These are phyloP conservation scores for Podaxis pistillaris DNA, from an alignment of 768 basidiomycete species.

Conservation along the genomic window DNA sequence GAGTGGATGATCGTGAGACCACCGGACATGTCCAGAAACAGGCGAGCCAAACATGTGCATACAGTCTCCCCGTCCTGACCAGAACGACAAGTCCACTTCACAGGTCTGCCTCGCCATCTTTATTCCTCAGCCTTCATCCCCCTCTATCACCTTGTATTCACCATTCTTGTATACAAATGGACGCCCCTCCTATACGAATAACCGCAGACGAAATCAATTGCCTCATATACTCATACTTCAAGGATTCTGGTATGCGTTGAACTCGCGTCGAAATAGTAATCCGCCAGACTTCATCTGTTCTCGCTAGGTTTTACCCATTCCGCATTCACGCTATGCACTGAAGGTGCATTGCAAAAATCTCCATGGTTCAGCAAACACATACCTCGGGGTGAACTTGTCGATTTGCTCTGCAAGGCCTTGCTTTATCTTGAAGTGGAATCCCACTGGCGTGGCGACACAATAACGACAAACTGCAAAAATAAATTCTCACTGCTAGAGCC, in stretches of 20 bases:
- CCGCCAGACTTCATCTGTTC: constrained; percentile 4
- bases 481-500: constrained; percentile 73
- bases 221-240: constrained; percentile 80
- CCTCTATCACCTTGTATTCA: not conserved
- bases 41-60: constrained; percentile 8
- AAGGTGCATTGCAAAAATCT: constrained; percentile 69
- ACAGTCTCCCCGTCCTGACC: constrained; percentile 3
- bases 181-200: constrained; percentile 54
- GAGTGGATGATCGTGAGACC: constrained; percentile 14
- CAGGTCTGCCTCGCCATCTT: not conserved
- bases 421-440: constrained; percentile 82
- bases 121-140: not conserved
- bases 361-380: constrained; percentile 71
- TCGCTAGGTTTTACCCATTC: constrained; percentile 73
- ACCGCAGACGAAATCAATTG: constrained; percentile 84
- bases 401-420: constrained; percentile 76
- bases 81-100: constrained; percentile 14
- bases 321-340: constrained; percentile 77
- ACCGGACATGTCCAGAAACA: constrained; percentile 9
- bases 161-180: constrained; percentile 21
- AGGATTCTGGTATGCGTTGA: constrained; percentile 64
- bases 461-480: constrained; percentile 64
- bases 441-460: constrained; percentile 68
- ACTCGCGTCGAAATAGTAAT: not conserved
- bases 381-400: constrained; percentile 77